phyloP scores from a whole-genome alignment of 176 grass and related monocot species.

The Otatea glauca region DNA sequence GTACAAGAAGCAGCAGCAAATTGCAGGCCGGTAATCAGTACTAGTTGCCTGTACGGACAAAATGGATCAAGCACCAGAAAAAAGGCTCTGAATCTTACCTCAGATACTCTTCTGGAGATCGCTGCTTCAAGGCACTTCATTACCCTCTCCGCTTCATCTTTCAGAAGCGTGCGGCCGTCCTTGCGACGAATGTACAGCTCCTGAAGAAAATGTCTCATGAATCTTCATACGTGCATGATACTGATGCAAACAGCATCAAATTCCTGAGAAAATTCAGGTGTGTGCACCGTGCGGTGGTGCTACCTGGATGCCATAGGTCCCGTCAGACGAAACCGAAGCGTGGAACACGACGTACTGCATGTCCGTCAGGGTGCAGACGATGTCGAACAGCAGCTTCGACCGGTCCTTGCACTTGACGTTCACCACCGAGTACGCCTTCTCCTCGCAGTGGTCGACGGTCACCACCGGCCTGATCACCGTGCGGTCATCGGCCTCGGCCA shows the following conservation, averaged over 20 bases:
- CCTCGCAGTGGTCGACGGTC: slow-evolving; percentile 76
- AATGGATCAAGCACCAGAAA: background rate
- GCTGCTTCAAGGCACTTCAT: slow-evolving; percentile 92
- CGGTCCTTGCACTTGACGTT: slow-evolving; percentile 83
- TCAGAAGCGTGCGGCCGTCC: slow-evolving; percentile 68
- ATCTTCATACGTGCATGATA: background rate
- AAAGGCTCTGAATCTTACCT: slow-evolving; percentile 53
- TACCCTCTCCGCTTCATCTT: slow-evolving; percentile 76
- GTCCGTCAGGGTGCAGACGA: slow-evolving; percentile 97
- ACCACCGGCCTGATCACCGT: slow-evolving; percentile 50
- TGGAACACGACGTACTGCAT: slow-evolving; percentile 96
- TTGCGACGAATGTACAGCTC: slow-evolving; percentile 91
- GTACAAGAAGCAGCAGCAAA: background rate
- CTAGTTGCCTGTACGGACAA: background rate
- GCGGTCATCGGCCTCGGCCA: background rate
- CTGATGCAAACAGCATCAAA: background rate
- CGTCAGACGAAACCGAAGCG: slow-evolving; percentile 81
- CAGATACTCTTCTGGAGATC: slow-evolving; percentile 89
- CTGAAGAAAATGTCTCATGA: slow-evolving; percentile 16
- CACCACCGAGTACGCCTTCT: slow-evolving; percentile 96
- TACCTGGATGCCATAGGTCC: slow-evolving; percentile 76
- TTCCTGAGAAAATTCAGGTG: background rate
- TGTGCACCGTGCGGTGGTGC: background rate
- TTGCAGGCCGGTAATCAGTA: background rate
- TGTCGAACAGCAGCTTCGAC: slow-evolving; percentile 88